Conservation (phyloP, 768 basidiomycete species). For the Boletellus ananas region DNA sequence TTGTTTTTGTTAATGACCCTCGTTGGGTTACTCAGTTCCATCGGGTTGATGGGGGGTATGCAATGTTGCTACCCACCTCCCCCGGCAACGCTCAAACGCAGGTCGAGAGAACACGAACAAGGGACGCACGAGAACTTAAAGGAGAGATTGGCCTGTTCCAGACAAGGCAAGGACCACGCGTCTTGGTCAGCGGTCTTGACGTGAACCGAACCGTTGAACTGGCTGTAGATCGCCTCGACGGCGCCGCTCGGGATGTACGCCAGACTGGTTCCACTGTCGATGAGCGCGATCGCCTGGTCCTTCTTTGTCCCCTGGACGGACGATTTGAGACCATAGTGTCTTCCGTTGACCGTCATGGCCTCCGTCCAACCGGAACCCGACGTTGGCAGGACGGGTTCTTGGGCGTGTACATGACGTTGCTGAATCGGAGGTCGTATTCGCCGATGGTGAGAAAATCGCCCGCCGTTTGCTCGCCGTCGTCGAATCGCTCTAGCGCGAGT, state of each 20-base stretch:
- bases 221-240: slow-evolving; percentile 37
- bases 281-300: slow-evolving; percentile 33
- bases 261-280: slow-evolving; percentile 44
- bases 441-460: slow-evolving; percentile 43
- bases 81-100: not conserved
- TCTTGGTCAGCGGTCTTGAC: slow-evolving; percentile 25
- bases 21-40: slow-evolving; percentile 37
- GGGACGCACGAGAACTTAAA: slow-evolving; percentile 18
- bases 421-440: slow-evolving; percentile 37
- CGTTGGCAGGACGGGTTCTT: slow-evolving; percentile 33
- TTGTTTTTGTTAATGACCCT: slow-evolving; percentile 25
- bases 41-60: slow-evolving; percentile 42
- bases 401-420: slow-evolving; percentile 28
- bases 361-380: slow-evolving; percentile 41
- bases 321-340: slow-evolving; percentile 28
- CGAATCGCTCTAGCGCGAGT: slow-evolving; percentile 39
- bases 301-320: slow-evolving; percentile 27
- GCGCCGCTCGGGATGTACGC: slow-evolving; percentile 34
- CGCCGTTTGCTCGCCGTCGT: slow-evolving; percentile 37
- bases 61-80: slow-evolving; percentile 9
- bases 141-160: slow-evolving; percentile 28
- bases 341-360: slow-evolving; percentile 34
- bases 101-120: not conserved
- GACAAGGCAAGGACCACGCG: slow-evolving; percentile 38
- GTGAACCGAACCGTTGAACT: slow-evolving; percentile 35